These are phyloP conservation scores for Fraxinus baroniana DNA, from an alignment of 305 asterid genomes.

Conservation along the genomic window DNA sequence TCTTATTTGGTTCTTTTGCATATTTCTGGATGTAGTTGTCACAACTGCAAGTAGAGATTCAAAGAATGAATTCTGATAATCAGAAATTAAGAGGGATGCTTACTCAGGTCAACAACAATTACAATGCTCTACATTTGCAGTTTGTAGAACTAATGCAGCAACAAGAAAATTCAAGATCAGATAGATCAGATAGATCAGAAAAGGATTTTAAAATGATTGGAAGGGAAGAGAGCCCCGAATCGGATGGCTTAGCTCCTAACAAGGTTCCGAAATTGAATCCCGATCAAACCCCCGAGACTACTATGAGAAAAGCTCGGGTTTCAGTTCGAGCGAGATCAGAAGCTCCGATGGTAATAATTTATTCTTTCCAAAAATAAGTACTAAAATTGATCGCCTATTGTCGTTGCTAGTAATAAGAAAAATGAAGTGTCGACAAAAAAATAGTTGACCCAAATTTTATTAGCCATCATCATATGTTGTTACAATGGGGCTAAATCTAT, in stretches of 20 bases:
- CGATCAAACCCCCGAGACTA: not conserved
- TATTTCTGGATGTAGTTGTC: slow-evolving; percentile 20
- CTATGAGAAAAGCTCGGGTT: slow-evolving; percentile 3
- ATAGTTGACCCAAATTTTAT: not conserved
- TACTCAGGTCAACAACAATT: slow-evolving; percentile 54
- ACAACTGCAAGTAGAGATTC: slow-evolving; percentile 44
- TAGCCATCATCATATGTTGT: not conserved
- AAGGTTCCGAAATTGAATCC: not conserved
- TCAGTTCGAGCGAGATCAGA: not conserved
- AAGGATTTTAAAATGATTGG: slow-evolving; percentile 37
- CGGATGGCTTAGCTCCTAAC: not conserved
- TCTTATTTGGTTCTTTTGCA: not conserved
- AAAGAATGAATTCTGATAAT: slow-evolving; percentile 55
- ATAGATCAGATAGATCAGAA: not conserved
- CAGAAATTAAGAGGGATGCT: slow-evolving; percentile 51
- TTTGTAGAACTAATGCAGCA: slow-evolving; percentile 32
- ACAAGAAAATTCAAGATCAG: not conserved
- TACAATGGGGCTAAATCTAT: not conserved
- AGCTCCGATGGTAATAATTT: not conserved
- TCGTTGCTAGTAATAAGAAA: not conserved
- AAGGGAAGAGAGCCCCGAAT: slow-evolving; percentile 29
- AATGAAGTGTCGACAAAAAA: not conserved
- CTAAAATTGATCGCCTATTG: not conserved
- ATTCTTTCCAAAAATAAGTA: not conserved
- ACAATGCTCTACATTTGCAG: slow-evolving; percentile 59